Base-by-base conservation (phyloP, 495 filamentous ascomycete species). In the Aspergillus mulundensis region DNA sequence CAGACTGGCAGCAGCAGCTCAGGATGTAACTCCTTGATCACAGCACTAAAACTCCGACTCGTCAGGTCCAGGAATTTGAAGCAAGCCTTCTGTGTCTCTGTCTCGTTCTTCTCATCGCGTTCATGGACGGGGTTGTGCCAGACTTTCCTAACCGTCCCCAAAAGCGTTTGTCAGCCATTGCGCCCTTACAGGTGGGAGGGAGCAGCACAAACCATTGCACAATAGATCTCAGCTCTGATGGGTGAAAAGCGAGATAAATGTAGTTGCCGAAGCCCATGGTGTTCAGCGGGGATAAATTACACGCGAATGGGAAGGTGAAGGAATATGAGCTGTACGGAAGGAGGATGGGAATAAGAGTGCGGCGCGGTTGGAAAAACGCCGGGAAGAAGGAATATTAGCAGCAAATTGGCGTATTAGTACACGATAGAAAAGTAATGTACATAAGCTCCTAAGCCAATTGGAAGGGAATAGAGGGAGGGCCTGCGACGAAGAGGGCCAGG, bases 101-200 rank as follows among this genome's bases (percentile, higher is more conserved):
- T 75, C 67, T 97, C 95, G 56, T 91, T 86, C 53, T 77, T 77
- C 55, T 78, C 73, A 61, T 95, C 81, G 42, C 95, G 89, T 68
- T 84, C 85, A 73, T 98, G 89, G 23, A 94, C 89, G 0, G 95
- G 86, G 59, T 91, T 88, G 74, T 97, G 94, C 91, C 91, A 97
- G 61, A 93, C 78, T 79, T 93, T 95, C 92, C 92, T 97, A 68
- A 57, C 56, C 39, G 5, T 54, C 38, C 48, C 49, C 55, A 8
- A 50, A 11, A n/a, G 30, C 50, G 20, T 55, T 59, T 28, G 53
- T 62, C 46, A 64, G 63, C 51, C 42, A 50, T 14, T 32, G 24
- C 20, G 50, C 8, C 36, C 16, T n/a, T 48, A 48, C 15, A 20
- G 7, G 15, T 23, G 15, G 32, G 28, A 39, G 23, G 32, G n/a